phyloP scores from a whole-genome alignment of 805 yeast genomes.

The Suhomyces kilbournensis region DNA sequence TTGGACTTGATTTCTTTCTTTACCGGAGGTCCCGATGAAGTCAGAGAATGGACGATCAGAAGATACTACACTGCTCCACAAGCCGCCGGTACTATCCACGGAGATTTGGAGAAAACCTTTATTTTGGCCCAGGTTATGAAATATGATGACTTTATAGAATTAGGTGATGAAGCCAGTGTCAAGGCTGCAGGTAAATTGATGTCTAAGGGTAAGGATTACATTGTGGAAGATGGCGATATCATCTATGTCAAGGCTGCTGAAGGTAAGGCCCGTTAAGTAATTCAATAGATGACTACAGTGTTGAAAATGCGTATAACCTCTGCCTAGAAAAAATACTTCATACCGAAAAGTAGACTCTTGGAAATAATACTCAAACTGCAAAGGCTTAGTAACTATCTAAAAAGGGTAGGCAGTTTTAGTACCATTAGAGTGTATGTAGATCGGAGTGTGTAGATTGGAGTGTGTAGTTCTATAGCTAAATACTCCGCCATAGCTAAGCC shows the following conservation, averaged over 20 bases:
- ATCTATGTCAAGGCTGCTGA: conserved; percentile 92
- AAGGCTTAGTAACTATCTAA: neutral
- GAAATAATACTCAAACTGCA: no score
- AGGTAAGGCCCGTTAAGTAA: conserved; percentile 61
- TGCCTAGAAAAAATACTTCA: neutral
- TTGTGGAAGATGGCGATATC: conserved; percentile 92
- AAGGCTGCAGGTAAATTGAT: conserved; percentile 85
- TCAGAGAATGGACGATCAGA: conserved; percentile 97
- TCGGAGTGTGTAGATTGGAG: neutral
- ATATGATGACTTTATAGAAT: conserved; percentile 72
- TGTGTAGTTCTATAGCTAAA: neutral
- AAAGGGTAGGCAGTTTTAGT: neutral
- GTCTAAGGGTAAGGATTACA: conserved; percentile 92
- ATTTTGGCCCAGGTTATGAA: conserved; percentile 92
- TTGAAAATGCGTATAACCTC: neutral
- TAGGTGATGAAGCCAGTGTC: conserved; percentile 73
- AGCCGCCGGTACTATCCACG: conserved; percentile 98
- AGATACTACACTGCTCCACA: conserved; percentile 93
- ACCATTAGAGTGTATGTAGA: no score
- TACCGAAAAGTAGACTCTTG: neutral
- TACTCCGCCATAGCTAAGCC: neutral
- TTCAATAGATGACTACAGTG: neutral
- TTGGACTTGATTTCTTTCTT: conserved; percentile 88
- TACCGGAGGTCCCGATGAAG: conserved; percentile 95
- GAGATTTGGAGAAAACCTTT: conserved; percentile 91